A percentile compares a stretch with the other conserved stretches of the same genome.
Conservation (phyloP, 1,139 yeast genomes). For the Magnusiomyces suaveolens region DNA sequence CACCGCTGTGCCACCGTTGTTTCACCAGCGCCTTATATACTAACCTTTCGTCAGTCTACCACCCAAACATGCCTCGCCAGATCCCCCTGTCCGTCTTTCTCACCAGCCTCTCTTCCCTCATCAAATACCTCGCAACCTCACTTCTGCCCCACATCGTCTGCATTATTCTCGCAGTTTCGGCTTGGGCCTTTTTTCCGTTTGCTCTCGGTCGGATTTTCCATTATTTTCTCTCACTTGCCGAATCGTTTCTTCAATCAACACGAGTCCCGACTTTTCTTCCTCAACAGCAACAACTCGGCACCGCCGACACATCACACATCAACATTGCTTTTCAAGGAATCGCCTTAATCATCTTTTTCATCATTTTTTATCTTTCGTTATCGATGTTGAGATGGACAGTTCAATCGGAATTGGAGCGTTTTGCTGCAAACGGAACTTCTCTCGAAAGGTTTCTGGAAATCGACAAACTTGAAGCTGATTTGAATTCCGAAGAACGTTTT, state of each 20-base stretch:
- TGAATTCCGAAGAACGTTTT: background rate
- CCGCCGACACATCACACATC: background rate
- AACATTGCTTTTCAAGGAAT: background rate
- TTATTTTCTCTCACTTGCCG: too few relatives aligned
- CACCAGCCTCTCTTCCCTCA: background rate
- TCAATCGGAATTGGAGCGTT: constrained; percentile 1
- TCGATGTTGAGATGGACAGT: constrained; percentile 1
- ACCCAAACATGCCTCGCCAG: background rate
- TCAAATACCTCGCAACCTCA: background rate
- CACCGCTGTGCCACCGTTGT: too few relatives aligned
- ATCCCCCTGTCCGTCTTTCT: background rate
- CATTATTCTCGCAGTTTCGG: background rate
- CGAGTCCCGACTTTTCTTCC: background rate
- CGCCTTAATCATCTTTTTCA: too few relatives aligned
- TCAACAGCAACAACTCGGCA: background rate
- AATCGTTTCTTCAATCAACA: too few relatives aligned
- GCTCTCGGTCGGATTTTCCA: too few relatives aligned
- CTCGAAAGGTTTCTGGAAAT: background rate
- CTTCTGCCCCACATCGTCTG: too few relatives aligned
- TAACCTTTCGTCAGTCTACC: background rate
- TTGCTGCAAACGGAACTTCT: constrained; percentile 1
- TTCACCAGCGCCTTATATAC: too few relatives aligned
- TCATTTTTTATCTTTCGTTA: background rate
- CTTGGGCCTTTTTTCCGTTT: background rate
- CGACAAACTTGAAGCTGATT: constrained; percentile 1